Percentiles rank a stretch among this genome's conserved stretches.
Evolutionary conservation across 495 filamentous ascomycete species (phyloP).

Genomic region (Penicillium alfredii): DNA sequence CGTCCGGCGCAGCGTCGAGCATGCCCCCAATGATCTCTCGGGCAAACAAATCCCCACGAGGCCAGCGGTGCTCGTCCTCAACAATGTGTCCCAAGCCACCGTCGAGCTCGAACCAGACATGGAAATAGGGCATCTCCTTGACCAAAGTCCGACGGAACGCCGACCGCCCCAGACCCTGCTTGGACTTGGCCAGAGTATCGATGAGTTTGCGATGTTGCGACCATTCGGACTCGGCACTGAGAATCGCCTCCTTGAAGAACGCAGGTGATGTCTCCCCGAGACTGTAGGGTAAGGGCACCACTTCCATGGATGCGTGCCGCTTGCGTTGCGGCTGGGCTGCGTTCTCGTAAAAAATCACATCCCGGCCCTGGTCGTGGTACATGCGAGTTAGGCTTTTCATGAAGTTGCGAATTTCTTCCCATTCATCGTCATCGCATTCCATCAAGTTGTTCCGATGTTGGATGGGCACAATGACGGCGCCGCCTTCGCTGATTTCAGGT

Average conservation of each 20-base stretch:
- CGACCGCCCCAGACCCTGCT: slow-evolving; percentile 63
- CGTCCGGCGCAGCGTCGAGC: slow-evolving; percentile 74
- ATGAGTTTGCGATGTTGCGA: slow-evolving; percentile 91
- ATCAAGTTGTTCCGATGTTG: slow-evolving; percentile 85
- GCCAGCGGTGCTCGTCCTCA: slow-evolving; percentile 83
- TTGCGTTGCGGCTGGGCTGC: slow-evolving; percentile 74
- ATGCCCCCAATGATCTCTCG: slow-evolving; percentile 90
- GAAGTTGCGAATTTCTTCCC: slow-evolving; percentile 98
- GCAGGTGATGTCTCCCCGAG: slow-evolving; percentile 86
- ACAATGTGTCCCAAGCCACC: slow-evolving; percentile 91
- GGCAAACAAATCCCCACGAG: slow-evolving; percentile 88
- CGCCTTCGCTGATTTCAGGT: slow-evolving; percentile 78
- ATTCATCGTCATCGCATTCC: slow-evolving; percentile 98
- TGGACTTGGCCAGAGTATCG: slow-evolving; percentile 70
- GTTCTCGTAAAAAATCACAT: slow-evolving; percentile 97
- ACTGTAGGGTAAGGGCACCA: slow-evolving; percentile 78
- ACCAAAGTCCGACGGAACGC: slow-evolving; percentile 79
- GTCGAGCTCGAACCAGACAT: slow-evolving; percentile 91
- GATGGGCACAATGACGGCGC: slow-evolving; percentile 83
- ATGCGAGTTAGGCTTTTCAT: slow-evolving; percentile 93
- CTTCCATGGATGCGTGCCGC: slow-evolving; percentile 79
- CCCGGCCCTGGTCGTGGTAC: slow-evolving; percentile 85
- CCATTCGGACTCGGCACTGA: slow-evolving; percentile 86
- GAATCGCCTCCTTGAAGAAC: slow-evolving; percentile 92
- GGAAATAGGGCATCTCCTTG: slow-evolving; percentile 99